A percentile compares a stretch with the other conserved stretches of the same genome.
These are phyloP conservation scores for Curvularia verruculosa DNA, from an alignment of 2,329 filamentous ascomycete species.

Conservation along the genomic window DNA sequence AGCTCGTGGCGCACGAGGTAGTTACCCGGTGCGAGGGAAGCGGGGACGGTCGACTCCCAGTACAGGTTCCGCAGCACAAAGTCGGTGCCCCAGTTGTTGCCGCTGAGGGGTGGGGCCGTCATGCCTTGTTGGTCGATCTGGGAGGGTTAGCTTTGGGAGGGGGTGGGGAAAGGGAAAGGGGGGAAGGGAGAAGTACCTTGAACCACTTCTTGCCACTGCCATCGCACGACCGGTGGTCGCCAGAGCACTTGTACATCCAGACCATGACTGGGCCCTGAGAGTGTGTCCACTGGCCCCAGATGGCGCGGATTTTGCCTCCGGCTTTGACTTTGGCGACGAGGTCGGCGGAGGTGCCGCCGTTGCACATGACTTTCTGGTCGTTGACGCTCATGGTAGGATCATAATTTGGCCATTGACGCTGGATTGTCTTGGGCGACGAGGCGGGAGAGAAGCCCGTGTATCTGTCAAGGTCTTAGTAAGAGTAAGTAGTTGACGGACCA, in stretches of 20 bases:
- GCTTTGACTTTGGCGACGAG: slow-evolving; percentile 57
- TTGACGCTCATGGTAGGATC: slow-evolving; percentile 59
- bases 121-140: slow-evolving; percentile 59
- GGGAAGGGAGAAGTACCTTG: slow-evolving; percentile 48
- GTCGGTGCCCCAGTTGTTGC: slow-evolving; percentile 58
- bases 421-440: slow-evolving; percentile 59
- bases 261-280: slow-evolving; percentile 65
- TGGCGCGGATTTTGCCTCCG: slow-evolving; percentile 58
- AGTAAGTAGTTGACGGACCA: slow-evolving; percentile 4
- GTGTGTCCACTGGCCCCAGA: slow-evolving; percentile 65
- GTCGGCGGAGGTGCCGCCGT: slow-evolving; percentile 53
- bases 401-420: slow-evolving; percentile 64
- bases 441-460: slow-evolving; percentile 61
- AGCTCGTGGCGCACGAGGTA: slow-evolving; percentile 60
- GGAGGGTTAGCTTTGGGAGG: neutral
- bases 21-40: slow-evolving; percentile 47
- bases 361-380: slow-evolving; percentile 62
- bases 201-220: slow-evolving; percentile 63
- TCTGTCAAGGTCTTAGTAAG: too few species aligned
- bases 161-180: neutral
- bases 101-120: slow-evolving; percentile 54
- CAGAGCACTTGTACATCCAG: slow-evolving; percentile 59
- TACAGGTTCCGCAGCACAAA: slow-evolving; percentile 56
- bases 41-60: slow-evolving; percentile 62
- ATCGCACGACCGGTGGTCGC: slow-evolving; percentile 57